These are phyloP conservation scores for Zizania latifolia DNA, from an alignment of 176 grass and related monocot species.

Conservation along the genomic window DNA sequence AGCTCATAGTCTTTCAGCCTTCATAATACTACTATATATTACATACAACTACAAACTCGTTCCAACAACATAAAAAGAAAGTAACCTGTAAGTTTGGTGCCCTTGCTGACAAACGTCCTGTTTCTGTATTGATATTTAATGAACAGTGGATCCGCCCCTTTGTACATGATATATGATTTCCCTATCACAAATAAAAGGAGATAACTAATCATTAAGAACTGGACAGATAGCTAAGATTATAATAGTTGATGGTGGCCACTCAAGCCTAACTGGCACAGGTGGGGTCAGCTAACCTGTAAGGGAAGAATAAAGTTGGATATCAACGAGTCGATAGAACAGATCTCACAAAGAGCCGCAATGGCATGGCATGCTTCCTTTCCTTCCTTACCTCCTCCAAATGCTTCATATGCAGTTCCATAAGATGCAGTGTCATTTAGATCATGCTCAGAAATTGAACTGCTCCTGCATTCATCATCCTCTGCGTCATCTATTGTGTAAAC, in stretches of 20 bases:
- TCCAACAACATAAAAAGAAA: constrained; percentile 2
- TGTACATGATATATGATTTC: constrained; percentile 78
- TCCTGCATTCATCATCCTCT: constrained; percentile 27
- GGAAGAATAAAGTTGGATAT: constrained; percentile 97
- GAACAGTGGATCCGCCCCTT: constrained; percentile 86
- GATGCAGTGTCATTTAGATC: constrained; percentile 29
- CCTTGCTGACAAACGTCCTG: constrained; percentile 89
- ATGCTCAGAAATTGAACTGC: constrained; percentile 27
- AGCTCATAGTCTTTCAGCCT: too few relatives aligned
- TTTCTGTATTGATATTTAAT: constrained; percentile 97
- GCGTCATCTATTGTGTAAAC: constrained; percentile 36
- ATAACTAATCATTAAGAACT: constrained; percentile 18
- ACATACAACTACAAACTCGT: too few relatives aligned
- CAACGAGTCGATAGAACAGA: constrained; percentile 80
- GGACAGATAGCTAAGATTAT: neutral
- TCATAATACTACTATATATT: constrained; percentile 22
- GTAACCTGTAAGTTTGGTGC: constrained; percentile 91
- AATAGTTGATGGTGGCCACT: neutral
- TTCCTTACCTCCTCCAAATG: constrained; percentile 76
- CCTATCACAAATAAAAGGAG: constrained; percentile 37
- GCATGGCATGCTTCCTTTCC: constrained; percentile 86
- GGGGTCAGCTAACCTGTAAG: constrained; percentile 63
- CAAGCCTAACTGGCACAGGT: neutral
- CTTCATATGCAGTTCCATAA: constrained; percentile 80
- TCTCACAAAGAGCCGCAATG: constrained; percentile 87